Base-by-base conservation (phyloP, 2,329 filamentous ascomycete genomes). In the Penicillium crustosum region DNA sequence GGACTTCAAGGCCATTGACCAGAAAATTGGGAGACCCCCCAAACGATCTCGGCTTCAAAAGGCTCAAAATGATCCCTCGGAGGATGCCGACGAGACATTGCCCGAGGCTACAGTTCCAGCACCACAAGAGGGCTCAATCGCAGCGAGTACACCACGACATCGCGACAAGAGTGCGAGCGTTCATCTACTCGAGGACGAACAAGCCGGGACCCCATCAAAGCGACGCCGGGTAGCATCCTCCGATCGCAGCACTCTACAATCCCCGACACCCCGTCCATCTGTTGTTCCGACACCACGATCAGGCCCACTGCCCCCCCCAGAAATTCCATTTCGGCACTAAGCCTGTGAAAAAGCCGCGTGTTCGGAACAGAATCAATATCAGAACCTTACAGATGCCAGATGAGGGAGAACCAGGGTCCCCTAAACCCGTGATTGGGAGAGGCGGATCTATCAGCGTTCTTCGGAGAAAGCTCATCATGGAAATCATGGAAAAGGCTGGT, bases 401-500 rank as follows among this genome's bases (percentile, higher is more conserved):
- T 2, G 35, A 53, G 17, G 25, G 12, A 44, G 50, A 42, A 45
- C 39, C 42, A 8, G 49, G 25, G 23, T 29, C 36, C n/a, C 19
- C 31, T 21, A 47, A 27, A 29, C 44, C 50, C n/a, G 15, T 43
- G 15, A 51, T 55, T 8, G 74, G 62, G 50, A 70, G 66, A 53
- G 75, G 74, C 29, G 81, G 82, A 12, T 78, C 77, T 2, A 69
- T 82, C 39, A 72, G 72, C 23, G 66, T 78, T 45, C 69, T 79
- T 39, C 77, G 82, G 31, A 77, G 74, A 52, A 78, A 78, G 19
- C 81, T 86, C 31, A 73, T 87, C 4, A 70, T 83, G 66, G 78
- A 84, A 27, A 80, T 87, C 39, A 66, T 87, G 13, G 73, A 82
- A 44, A 76, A 78, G 49, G 81, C 81, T 54, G 77, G 78, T 45